These are phyloP conservation scores for Podospora fimiseda DNA, from an alignment of 495 filamentous ascomycete genomes.

Conservation along the genomic window DNA sequence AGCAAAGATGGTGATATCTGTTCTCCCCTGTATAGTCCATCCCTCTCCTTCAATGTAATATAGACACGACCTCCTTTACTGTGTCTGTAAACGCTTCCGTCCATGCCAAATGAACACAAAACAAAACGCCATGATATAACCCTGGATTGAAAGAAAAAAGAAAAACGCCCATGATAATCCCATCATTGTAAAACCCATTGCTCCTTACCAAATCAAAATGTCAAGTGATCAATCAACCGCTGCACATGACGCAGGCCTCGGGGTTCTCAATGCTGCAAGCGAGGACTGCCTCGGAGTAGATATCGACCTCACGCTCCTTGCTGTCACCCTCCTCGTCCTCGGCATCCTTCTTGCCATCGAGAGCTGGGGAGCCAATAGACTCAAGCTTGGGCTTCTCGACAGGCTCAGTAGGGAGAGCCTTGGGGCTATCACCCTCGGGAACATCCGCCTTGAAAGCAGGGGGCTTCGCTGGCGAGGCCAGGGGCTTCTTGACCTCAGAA, in stretches of 20 bases:
- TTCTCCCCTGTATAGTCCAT: too few species aligned
- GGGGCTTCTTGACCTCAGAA: constrained; percentile 35
- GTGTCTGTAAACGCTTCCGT: not conserved
- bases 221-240: constrained; percentile 47
- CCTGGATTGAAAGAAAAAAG: not conserved
- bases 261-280: constrained; percentile 91
- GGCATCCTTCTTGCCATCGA: constrained; percentile 43
- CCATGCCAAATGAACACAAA: not conserved
- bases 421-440: constrained; percentile 68
- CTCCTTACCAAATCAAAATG: not conserved
- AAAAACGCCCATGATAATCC: not conserved
- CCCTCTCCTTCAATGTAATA: not conserved
- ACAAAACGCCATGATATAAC: not conserved
- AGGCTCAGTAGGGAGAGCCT: constrained; percentile 66
- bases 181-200: not conserved
- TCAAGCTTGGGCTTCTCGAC: constrained; percentile 48
- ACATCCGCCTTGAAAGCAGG: constrained; percentile 61
- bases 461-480: constrained; percentile 41
- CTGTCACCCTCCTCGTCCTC: constrained; percentile 59
- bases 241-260: constrained; percentile 87
- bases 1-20: too few species aligned
- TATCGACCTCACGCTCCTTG: constrained; percentile 71
- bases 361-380: constrained; percentile 48
- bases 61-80: not conserved
- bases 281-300: constrained; percentile 86